Evolutionary conservation across 2,329 filamentous ascomycete species (phyloP).

Genomic region (Alternaria hordeiaustralica): DNA sequence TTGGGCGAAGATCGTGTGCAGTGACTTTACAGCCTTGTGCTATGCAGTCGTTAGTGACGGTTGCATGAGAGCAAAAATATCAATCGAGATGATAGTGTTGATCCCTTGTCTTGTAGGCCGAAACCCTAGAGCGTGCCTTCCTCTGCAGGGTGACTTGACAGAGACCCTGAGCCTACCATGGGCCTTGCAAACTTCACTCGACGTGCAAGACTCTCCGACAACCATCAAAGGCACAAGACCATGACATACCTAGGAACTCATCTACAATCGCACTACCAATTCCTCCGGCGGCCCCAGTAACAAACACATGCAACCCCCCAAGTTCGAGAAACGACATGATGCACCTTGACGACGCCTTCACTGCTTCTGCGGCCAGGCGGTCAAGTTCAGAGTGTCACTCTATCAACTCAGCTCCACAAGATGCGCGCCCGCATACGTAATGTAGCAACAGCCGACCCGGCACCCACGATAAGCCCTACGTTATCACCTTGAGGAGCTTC

Average conservation of each 20-base stretch:
- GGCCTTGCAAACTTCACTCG: not conserved
- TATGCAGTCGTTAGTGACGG: constrained; percentile 28
- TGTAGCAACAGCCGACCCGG: constrained; percentile 3
- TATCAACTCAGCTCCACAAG: not conserved
- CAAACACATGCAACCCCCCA: constrained; percentile 59
- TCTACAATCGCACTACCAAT: constrained; percentile 59
- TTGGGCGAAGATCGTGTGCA: constrained; percentile 56
- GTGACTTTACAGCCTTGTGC: constrained; percentile 63
- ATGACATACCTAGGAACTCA: constrained; percentile 58
- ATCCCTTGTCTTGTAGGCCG: not conserved
- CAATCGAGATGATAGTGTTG: not conserved
- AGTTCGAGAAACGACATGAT: constrained; percentile 56
- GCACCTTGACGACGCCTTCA: not conserved
- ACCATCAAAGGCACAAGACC: not conserved
- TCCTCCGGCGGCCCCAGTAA: constrained; percentile 61
- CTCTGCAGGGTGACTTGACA: not conserved
- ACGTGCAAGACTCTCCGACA: not conserved
- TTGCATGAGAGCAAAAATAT: not conserved
- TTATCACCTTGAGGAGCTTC: constrained; percentile 7
- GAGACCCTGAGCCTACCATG: not conserved
- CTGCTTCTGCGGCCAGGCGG: not conserved
- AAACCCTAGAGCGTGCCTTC: not conserved
- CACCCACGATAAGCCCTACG: constrained; percentile 10
- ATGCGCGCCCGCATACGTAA: constrained; percentile 6
- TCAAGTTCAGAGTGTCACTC: not conserved